phyloP scores from a whole-genome alignment of 75 land plant genomes.

The Pseudotsuga menziesii region DNA sequence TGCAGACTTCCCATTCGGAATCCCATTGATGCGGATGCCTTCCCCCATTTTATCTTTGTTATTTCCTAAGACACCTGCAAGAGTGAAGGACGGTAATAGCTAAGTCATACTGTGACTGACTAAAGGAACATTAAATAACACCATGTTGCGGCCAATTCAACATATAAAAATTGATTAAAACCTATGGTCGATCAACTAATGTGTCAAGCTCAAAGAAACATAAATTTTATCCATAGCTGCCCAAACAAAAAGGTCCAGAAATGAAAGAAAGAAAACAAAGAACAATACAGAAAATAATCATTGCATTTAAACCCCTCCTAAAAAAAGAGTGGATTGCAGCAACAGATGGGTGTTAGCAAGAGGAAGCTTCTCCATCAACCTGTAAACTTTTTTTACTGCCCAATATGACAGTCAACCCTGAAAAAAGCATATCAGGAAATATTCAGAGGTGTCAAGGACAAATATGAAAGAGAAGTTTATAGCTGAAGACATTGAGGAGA shows the following conservation, averaged over 20 bases:
- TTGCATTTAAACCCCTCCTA: too few species aligned
- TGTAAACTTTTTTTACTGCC: not conserved
- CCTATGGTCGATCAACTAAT: not conserved
- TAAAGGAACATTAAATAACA: not conserved
- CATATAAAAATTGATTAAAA: not conserved
- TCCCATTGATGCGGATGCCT: constrained; percentile 33
- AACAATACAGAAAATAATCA: not conserved
- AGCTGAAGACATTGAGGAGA: not conserved
- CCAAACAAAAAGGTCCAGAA: not conserved
- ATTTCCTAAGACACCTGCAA: constrained; percentile 1
- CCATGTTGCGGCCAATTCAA: not conserved
- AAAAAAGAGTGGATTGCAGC: not conserved
- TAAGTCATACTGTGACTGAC: not conserved
- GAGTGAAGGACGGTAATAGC: not conserved
- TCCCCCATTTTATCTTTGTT: constrained; percentile 25
- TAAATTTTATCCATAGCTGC: not conserved
- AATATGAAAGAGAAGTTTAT: not conserved
- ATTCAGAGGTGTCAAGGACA: not conserved
- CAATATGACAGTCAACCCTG: not conserved
- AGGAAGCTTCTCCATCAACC: not conserved
- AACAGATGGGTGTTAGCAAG: not conserved
- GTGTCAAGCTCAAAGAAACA: not conserved
- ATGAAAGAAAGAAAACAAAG: not conserved
- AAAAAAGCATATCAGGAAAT: not conserved
- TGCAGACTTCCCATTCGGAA: constrained; percentile 40